Evolutionary conservation across 2,329 filamentous ascomycete genomes (phyloP).

Genomic region (Davidsoniella australis): DNA sequence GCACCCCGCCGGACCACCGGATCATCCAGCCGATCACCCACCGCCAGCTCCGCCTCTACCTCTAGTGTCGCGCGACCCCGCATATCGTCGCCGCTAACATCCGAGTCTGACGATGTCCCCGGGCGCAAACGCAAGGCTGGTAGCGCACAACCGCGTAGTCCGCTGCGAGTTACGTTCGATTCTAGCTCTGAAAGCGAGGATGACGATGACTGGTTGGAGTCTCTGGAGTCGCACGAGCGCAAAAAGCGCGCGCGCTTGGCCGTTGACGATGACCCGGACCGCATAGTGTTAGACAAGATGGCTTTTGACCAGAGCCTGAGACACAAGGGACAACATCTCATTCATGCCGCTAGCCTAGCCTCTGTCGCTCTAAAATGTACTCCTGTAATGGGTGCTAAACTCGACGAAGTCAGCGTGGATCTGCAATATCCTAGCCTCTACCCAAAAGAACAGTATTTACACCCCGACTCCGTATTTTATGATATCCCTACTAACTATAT

Average conservation of each 20-base stretch:
- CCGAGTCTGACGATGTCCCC: conserved; percentile 5
- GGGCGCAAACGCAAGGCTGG: conserved; percentile 32
- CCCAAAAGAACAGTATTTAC: conserved; percentile 44
- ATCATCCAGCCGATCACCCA: too few species aligned
- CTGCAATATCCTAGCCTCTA: conserved; percentile 72
- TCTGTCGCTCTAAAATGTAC: conserved; percentile 33
- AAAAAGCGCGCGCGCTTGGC: conserved; percentile 17
- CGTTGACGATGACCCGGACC: conserved; percentile 8
- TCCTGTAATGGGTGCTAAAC: conserved; percentile 30
- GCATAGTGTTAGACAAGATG: conserved; percentile 3
- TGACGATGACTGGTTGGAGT: conserved; percentile 32
- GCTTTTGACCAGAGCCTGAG: conserved; percentile 12
- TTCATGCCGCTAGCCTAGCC: conserved; percentile 42
- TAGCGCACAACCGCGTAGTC: conserved; percentile 22
- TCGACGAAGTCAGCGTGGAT: conserved; percentile 42
- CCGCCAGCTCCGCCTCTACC: background rate
- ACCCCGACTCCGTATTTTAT: conserved; percentile 10
- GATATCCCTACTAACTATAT: background rate
- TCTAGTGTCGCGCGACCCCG: background rate
- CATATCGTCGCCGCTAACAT: conserved; percentile 7
- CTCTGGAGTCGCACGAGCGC: conserved; percentile 30
- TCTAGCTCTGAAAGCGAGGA: conserved; percentile 34
- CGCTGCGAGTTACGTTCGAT: conserved; percentile 32
- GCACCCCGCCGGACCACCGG: background rate
- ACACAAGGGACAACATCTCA: conserved; percentile 28